phyloP scores from a whole-genome alignment of 2,329 filamentous ascomycete species.

The Cucurbitaria berberidis region DNA sequence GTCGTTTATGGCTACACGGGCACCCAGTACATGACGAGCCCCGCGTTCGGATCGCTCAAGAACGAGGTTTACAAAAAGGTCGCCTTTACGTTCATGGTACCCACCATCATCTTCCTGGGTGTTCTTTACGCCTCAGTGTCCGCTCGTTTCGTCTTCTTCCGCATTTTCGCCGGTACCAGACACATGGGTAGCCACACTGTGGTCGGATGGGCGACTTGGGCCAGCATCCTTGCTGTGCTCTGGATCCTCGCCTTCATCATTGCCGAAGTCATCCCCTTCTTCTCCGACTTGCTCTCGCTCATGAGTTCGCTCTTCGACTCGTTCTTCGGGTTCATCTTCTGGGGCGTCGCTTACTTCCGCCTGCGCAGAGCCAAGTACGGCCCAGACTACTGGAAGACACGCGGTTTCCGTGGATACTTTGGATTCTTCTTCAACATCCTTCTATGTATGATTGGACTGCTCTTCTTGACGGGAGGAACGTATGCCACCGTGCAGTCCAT shows the following conservation, averaged over 20 bases:
- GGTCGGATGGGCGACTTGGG: constrained; percentile 81
- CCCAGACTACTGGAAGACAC: constrained; percentile 58
- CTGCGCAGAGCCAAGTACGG: constrained; percentile 72
- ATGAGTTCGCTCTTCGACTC: constrained; percentile 92
- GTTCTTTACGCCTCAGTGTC: constrained; percentile 91
- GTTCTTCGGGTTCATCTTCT: constrained; percentile 96
- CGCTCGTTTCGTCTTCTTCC: constrained; percentile 90
- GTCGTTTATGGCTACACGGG: constrained; percentile 88
- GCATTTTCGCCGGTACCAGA: constrained; percentile 76
- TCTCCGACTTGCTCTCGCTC: constrained; percentile 74
- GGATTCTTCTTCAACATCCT: constrained; percentile 72
- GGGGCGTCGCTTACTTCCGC: constrained; percentile 79
- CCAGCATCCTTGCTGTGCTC: constrained; percentile 71
- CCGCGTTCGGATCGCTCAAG: constrained; percentile 83
- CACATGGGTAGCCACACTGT: constrained; percentile 84
- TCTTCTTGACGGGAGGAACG: constrained; percentile 82
- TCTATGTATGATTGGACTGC: constrained; percentile 76
- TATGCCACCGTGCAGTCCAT: constrained; percentile 76
- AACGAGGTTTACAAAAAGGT: constrained; percentile 81
- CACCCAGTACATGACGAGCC: constrained; percentile 84
- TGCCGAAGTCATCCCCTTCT: constrained; percentile 92
- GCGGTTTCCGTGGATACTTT: constrained; percentile 60
- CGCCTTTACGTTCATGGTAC: constrained; percentile 93
- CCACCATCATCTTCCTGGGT: constrained; percentile 89
- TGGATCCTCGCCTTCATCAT: constrained; percentile 95